These are phyloP conservation scores for Leccinum sublutescens DNA, from an alignment of 768 basidiomycete genomes.

Conservation along the genomic window DNA sequence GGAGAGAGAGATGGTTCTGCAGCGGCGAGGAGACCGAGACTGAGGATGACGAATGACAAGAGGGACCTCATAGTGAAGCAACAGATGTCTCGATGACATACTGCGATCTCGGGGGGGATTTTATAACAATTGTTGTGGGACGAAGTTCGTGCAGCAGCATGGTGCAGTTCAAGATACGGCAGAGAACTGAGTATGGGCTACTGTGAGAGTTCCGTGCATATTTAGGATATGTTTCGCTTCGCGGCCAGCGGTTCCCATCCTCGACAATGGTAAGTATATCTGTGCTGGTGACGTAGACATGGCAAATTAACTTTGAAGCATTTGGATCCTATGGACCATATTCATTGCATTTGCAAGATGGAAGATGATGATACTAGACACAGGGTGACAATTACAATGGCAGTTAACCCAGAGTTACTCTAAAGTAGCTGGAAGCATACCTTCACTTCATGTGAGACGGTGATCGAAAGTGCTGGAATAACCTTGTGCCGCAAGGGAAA, in stretches of 20 bases:
- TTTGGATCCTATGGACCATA: neutral
- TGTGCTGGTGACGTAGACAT: neutral
- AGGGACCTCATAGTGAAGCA: constrained; percentile 16
- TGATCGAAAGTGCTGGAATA: neutral
- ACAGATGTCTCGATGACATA: neutral
- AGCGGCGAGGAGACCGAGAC: constrained; percentile 19
- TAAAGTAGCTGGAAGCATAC: neutral
- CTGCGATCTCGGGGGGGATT: neutral
- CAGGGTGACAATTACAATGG: neutral
- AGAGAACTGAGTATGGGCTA: neutral
- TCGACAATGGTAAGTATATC: neutral
- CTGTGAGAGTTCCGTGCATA: constrained; percentile 3
- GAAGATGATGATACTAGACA: neutral
- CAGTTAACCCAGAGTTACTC: neutral
- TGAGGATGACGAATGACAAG: constrained; percentile 13
- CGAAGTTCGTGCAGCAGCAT: constrained; percentile 6
- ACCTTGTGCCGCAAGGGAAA: neutral
- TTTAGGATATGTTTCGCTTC: neutral
- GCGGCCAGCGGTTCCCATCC: neutral
- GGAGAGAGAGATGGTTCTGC: constrained; percentile 18
- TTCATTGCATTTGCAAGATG: neutral
- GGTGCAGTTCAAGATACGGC: constrained; percentile 1
- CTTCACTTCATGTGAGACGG: neutral
- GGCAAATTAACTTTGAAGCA: neutral
- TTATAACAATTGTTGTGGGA: constrained; percentile 17